Percentiles rank a stretch among this genome's conserved stretches.
phyloP scores from a whole-genome alignment of 1,139 yeast species.

The Meyerozyma elateridarum region DNA sequence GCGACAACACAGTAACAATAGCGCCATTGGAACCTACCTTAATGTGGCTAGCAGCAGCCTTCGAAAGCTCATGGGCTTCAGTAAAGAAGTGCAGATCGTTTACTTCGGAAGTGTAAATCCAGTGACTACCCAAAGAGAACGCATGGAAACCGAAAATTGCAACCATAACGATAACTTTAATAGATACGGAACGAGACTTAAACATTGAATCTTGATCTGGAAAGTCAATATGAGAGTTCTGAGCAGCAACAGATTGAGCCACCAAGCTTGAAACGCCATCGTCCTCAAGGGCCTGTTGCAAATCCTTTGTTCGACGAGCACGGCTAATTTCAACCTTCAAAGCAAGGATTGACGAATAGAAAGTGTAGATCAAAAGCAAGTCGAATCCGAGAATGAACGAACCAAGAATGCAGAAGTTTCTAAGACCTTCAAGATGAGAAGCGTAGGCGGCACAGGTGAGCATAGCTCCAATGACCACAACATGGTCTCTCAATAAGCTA shows the following conservation, averaged over 20 bases:
- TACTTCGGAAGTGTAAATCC: constrained; percentile 50
- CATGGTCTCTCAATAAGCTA: constrained; percentile 73
- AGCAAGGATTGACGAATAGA: constrained; percentile 80
- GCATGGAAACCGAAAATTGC: constrained; percentile 71
- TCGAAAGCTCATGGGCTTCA: constrained; percentile 31
- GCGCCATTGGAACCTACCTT: constrained; percentile 45
- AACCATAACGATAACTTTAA: constrained; percentile 63
- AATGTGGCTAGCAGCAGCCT: constrained; percentile 38
- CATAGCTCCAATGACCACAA: constrained; percentile 71
- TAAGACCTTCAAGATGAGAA: constrained; percentile 65
- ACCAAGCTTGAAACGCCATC: constrained; percentile 81
- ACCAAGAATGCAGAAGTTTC: constrained; percentile 78
- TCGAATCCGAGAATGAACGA: constrained; percentile 73
- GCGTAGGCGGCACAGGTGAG: constrained; percentile 66
- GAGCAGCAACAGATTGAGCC: constrained; percentile 53
- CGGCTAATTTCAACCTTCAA: constrained; percentile 86
- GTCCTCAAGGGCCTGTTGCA: constrained; percentile 83
- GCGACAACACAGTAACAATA: constrained; percentile 62
- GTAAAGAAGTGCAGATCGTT: constrained; percentile 25
- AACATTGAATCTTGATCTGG: constrained; percentile 30
- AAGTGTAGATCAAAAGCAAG: constrained; percentile 70
- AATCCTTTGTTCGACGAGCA: constrained; percentile 78
- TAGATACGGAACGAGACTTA: constrained; percentile 34
- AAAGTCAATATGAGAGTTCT: constrained; percentile 51
- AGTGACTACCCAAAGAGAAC: constrained; percentile 69